Base-by-base conservation (phyloP, 129 eudicot genomes). In the Deinandra increscens region DNA sequence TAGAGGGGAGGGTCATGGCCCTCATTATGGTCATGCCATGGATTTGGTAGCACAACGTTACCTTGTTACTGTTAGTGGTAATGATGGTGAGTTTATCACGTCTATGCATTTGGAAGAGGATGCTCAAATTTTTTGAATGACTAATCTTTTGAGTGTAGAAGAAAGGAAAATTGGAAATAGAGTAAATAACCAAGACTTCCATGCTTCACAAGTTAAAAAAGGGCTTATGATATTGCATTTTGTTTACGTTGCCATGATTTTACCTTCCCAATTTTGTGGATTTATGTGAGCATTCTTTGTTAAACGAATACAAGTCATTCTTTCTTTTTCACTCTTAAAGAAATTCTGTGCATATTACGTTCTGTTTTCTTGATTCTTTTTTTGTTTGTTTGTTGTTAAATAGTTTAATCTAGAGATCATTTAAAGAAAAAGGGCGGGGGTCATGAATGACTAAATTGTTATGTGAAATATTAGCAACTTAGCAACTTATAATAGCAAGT, bases 21-120 rank as follows among this genome's bases (percentile, higher is more conserved):
- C 98, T 39, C 82, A 97, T 39, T 93, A 93, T 51, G 98, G 98
- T 36, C 98, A 93, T 76, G 98, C 87, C 9, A 93, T 93, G 90
- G 98, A 93, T 54, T 83, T 93, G 83, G 95, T 93, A 53, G 95
- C 97, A 44, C 98, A 93, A 72, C 83, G 98, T 48, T 93, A 84
- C 72, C 95, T 93, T 60, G 98, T 93, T 39, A 72, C 84, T 67
- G 92, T 87, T 60, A 89, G 97, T 13, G 98, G 98, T 69, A 93
- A 87, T 80, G 98, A 93, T 46, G 98, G 98, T 93, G 74, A 84
- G 98, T 72, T 46, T 70, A 14, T 53, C 38, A 38, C 49, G 36
- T 67, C 14, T 49, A 37, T 58, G 11, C 56, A 41, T 11, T 26
- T 39, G 55, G 41, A 70, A 20, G 49, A 68, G 53, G 23, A 8